Evolutionary conservation across 345 rosid genomes (phyloP), one percentile per base, ranked within the genome.

Genomic region (Litchi chinensis): DNA sequence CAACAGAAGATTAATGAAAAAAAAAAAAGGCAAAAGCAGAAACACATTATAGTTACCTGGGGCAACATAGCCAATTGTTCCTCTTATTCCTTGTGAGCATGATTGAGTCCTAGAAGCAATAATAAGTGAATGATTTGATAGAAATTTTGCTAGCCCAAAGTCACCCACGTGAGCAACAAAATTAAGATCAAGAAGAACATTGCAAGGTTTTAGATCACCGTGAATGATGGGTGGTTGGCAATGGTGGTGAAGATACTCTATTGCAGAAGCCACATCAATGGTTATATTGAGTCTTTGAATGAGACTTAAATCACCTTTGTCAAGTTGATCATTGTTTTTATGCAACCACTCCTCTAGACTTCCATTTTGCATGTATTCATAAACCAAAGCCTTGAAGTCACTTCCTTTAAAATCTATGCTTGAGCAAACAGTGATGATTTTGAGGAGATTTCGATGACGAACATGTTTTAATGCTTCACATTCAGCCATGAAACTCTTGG

Each of bases 401-500:
- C n/a, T n/a, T 4, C 24, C 63, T 52, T 52, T 28, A 18, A 2
- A 52, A 28, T 71, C 63, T 13, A 52, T 71, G 26, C 83, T 84
- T 0, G 82, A 84, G 72, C 89, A 88, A 10, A 62, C 75, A 1
- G 90, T 80, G 15, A 87, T 12, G 46, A 89, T 15, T 70, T 85
- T 83, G 52, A 87, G 57, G 15, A 90, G 89, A 69, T 90, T 87
- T 6, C 89, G 73, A 67, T 85, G 91, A 37, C 86, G 74, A 40
- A 83, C 57, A 11, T 48, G 84, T 56, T 65, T 28, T 26, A 90
- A 60, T 0, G 87, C 78, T 77, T 89, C 73, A 68, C 90, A 87
- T 78, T 89, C 91, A 15, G 88, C 86, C 21, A 86, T 10, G 40
- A 87, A 90, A 18, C 90, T 90, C 79, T 78, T 80, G 4, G 43